Conservation (phyloP, 305 asterid genomes). For the Fraxinus nigra region DNA sequence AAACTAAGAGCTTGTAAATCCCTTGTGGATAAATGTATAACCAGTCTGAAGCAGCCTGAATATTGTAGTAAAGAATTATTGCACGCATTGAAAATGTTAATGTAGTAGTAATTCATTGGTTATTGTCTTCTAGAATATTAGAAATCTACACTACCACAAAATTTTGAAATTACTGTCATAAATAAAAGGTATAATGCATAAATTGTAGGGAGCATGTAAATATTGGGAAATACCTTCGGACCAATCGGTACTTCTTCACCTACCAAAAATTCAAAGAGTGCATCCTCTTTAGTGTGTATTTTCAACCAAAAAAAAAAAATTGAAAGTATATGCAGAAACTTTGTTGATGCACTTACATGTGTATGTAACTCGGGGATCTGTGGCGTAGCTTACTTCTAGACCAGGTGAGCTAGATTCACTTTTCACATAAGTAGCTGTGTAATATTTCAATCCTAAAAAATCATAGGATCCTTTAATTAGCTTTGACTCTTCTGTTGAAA, state of each 20-base stretch:
- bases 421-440: neutral
- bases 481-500: neutral
- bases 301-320: neutral
- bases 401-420: neutral
- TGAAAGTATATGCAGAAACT: neutral
- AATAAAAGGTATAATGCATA: neutral
- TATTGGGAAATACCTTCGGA: neutral
- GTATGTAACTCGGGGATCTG: neutral
- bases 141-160: neutral
- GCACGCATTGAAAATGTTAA: neutral
- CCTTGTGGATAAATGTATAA: slow-evolving; percentile 21
- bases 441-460: neutral
- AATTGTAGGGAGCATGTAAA: neutral
- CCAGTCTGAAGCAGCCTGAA: slow-evolving; percentile 26
- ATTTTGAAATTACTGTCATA: neutral
- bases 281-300: neutral
- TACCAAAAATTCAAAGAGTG: slow-evolving; percentile 5
- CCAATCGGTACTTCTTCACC: slow-evolving; percentile 2
- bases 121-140: neutral
- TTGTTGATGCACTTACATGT: neutral
- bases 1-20: slow-evolving; percentile 16
- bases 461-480: neutral
- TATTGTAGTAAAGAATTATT: neutral
- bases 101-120: neutral
- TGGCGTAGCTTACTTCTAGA: neutral